Base-by-base conservation (phyloP, 345 rosid genomes). In the Eucalyptus pumila region DNA sequence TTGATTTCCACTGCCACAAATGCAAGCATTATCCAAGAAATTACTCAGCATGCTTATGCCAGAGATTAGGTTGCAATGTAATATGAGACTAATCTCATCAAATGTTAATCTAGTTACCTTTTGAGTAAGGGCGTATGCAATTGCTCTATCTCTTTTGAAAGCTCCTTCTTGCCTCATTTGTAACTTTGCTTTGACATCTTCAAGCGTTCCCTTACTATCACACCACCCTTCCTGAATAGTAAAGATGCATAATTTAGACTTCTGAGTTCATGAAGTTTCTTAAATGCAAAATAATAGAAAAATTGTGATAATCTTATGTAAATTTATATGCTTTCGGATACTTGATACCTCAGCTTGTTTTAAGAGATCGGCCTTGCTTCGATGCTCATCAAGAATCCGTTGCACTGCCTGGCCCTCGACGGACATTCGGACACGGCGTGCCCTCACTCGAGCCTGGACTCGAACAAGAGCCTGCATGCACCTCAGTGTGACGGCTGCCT, bases 391-490 rank as follows among this genome's bases (percentile, higher is more conserved):
- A 6, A 96, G 92, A 88, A 96, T 86, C 91, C 93, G 91, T 91
- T 96, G 98, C 81, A 97, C 97, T 37, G 95, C 97, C 92, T 97
- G 98, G 42, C 99, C 99, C 89, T 97, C 97, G 0, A 91, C 72
- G 51, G 99, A 95, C 98, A 97, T 94, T 51, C 99, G 91, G 11
- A 97, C 99, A 23, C 94, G 96, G 58, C 96, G 97, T 86, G 99
- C 99, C 93, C 99, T 94, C 14, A 96, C 98, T 48, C 98, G 94
- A 58, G 99, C 99, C 87, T 97, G 99, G n/a, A 96, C 98, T 49
- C 99, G 91, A 50, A 96, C 98, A 9, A 97, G 96, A 91, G 99
- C 99, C 92, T 98, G 99, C 99, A 98, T 98, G 88, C 99, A 97
- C 91, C 96, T 95, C 37, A 98, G 93, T 40, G 99, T 98, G 58